phyloP scores from a whole-genome alignment of 768 basidiomycete species.

The Russula sp. region DNA sequence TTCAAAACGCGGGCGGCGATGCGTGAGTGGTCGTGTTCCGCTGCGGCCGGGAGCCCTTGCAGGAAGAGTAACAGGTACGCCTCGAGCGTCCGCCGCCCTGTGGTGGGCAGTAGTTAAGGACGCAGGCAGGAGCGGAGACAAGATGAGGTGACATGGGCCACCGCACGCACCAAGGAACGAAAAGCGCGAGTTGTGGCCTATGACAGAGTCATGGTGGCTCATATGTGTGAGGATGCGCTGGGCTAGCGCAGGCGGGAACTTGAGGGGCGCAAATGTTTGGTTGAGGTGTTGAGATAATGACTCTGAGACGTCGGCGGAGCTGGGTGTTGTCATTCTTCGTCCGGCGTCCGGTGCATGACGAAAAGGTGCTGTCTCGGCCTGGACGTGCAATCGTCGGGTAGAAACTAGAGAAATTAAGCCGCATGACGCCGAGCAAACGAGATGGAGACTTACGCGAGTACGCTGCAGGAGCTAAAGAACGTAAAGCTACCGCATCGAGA shows the following conservation, averaged over 20 bases:
- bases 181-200: constrained; percentile 68
- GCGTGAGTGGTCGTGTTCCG: constrained; percentile 51
- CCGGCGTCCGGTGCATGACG: not conserved
- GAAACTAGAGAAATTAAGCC: constrained; percentile 5
- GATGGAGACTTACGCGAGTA: not conserved
- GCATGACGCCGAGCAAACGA: not conserved
- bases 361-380: not conserved
- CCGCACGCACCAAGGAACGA: constrained; percentile 70
- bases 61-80: constrained; percentile 72
- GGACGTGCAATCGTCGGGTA: constrained; percentile 8
- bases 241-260: constrained; percentile 67
- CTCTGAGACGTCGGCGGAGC: not conserved
- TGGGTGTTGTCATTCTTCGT: constrained; percentile 1
- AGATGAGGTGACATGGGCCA: too few relatives aligned
- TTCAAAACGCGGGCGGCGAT: constrained; percentile 55
- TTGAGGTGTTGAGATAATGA: constrained; percentile 51
- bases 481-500: not conserved
- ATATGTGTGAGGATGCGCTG: constrained; percentile 71
- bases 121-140: not conserved
- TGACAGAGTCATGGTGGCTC: constrained; percentile 58
- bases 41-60: constrained; percentile 43
- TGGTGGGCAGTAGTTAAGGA: not conserved
- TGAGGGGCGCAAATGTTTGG: constrained; percentile 55
- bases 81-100: constrained; percentile 74
- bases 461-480: not conserved